Percentiles rank a stretch among this genome's conserved stretches.
Conservation (phyloP, 192 early-diverging fungal species). For the Coemansia sp. region DNA sequence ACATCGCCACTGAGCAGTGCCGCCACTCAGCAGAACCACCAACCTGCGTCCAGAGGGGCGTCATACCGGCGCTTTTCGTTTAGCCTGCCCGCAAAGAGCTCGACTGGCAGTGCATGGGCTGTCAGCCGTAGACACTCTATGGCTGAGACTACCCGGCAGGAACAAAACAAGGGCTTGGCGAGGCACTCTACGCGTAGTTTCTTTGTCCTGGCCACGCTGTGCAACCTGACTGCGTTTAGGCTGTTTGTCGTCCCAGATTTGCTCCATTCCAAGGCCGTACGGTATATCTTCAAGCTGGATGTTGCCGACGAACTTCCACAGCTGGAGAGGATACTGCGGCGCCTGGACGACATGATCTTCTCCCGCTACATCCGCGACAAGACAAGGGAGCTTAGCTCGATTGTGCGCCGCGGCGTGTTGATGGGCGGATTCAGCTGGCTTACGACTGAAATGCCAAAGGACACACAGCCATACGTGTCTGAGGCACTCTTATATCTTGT, state of each 20-base stretch:
- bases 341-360: constrained; percentile 81
- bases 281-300: constrained; percentile 58
- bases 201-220: constrained; percentile 71
- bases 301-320: constrained; percentile 59
- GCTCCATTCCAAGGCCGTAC: constrained; percentile 62
- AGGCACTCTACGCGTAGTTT: constrained; percentile 33
- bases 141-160: constrained; percentile 11
- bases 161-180: constrained; percentile 3
- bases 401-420: constrained; percentile 79
- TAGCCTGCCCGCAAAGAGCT: constrained; percentile 22
- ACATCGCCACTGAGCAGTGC: not conserved
- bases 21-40: not conserved
- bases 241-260: constrained; percentile 74
- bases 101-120: not conserved
- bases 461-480: constrained; percentile 84
- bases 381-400: constrained; percentile 58
- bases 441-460: constrained; percentile 66
- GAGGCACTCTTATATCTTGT: constrained; percentile 85
- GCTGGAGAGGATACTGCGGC: constrained; percentile 67
- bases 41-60: constrained; percentile 31
- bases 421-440: constrained; percentile 87
- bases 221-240: constrained; percentile 75
- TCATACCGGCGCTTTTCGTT: constrained; percentile 41
- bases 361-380: constrained; percentile 83
- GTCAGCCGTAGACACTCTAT: constrained; percentile 26